These are phyloP conservation scores for Urochloa ruziziensis DNA, from an alignment of 176 grass and related monocot species.

Conservation along the genomic window DNA sequence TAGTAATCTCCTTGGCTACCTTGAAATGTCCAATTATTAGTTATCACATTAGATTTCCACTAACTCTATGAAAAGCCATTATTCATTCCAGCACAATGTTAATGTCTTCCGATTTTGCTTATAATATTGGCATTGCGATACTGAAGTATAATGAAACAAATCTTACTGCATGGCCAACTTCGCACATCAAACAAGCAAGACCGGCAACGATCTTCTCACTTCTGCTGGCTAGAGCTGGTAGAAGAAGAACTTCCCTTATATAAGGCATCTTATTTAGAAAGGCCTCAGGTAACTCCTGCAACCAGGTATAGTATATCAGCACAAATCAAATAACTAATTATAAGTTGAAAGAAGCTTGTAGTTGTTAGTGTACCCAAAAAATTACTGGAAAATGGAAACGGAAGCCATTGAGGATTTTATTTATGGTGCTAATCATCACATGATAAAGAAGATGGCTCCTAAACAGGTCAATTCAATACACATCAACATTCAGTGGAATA, in stretches of 20 bases:
- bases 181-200: constrained; percentile 84
- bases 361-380: background rate
- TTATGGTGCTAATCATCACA: background rate
- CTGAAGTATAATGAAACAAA: constrained; percentile 24
- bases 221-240: constrained; percentile 73
- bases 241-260: constrained; percentile 53
- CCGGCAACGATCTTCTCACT: constrained; percentile 79
- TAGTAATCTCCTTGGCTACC: background rate
- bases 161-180: constrained; percentile 94
- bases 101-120: background rate
- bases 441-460: background rate
- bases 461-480: background rate
- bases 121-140: constrained; percentile 15
- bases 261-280: constrained; percentile 84
- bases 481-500: background rate
- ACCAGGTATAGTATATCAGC: constrained; percentile 25
- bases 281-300: constrained; percentile 71
- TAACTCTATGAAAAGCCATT: background rate
- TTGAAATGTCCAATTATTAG: background rate
- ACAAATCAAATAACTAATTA: background rate
- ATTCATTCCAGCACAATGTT: background rate
- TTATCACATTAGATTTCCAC: background rate
- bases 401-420: background rate
- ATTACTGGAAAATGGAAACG: background rate
- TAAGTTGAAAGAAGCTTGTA: background rate